Base-by-base conservation (phyloP, 2,329 filamentous ascomycete genomes). In the Paecilomyces niveus region DNA sequence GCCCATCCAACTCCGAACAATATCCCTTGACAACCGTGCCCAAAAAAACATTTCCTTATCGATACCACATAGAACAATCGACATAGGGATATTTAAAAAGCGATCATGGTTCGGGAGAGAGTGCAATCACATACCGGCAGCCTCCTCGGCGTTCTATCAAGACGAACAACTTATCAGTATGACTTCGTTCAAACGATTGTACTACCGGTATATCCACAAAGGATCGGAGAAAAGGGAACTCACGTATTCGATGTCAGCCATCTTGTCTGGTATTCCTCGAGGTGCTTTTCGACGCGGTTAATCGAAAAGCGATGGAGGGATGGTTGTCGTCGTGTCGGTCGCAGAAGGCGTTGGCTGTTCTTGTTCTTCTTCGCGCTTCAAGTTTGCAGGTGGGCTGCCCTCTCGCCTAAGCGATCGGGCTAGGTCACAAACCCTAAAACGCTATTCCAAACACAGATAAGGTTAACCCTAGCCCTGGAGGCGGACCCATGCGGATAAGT, bases 231-330 rank as follows among this genome's bases (percentile, higher is more conserved):
- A 71, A 56, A 33, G 22, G 60, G 61, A 67, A 89, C 89, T 80
- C 84, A 92, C 89, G 83, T 94, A 94, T 83, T 92, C 88, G 73
- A 80, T 76, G 85, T 93, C 90, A 87, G 90, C 90, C 90, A 93
- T 93, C 82, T 78, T 89, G 84, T 82, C 81, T 79, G 77, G 69
- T 70, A 65, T 71, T 73, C 73, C 70, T 76, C 72, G 72, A 69
- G 68, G 71, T 73, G 75, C 76, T 74, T 76, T 73, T 68, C 74
- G 76, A 75, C 6, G 69, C 68, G 69, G 64, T 63, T 60, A 69
- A 69, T 76, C 73, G 75, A 76, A 77, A 77, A 76, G 73, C 75
- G 74, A 76, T 45, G 39, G 39, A 45, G 66, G 64, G 68, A 70
- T 66, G 64, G 69, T 69, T 63, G 66, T 70, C 70, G 65, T 68